Base-by-base conservation (phyloP, 257 asterid species). In the Fraxinus excelsior region DNA sequence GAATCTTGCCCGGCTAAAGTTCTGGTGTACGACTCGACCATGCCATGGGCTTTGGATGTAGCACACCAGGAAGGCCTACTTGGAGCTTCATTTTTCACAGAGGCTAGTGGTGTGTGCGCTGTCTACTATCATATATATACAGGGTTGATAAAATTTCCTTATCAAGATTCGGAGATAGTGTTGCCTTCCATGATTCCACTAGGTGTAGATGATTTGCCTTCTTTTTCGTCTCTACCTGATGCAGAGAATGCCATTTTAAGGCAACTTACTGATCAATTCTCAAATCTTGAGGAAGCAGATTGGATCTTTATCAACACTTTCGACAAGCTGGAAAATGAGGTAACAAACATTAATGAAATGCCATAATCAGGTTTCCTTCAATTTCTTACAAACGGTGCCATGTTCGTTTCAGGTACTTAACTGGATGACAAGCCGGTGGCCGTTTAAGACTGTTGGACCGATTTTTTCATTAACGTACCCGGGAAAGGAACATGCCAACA, bases 251-350 rank as follows among this genome's bases (percentile, higher is more conserved):
- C 42, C 10, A n/a, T 69, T 7, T 34, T 74, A 13, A 72, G 51
- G 44, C 25, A 72, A 31, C 78, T 74, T 0, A 72, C 81, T 4
- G 40, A 74, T 42, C 72, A 75, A 37, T 78, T 79, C 51, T 67
- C 68, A 14, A 80, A 70, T 74, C 66, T 79, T 0, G 77, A 76
- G 69, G 77, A 83, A 53, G 87, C 89, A 10, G 85, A 83, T 65
- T 85, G 89, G 89, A 60, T 78, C 70, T 80, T 82, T 40, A 80
- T 83, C 80, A 85, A 85, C 83, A 58, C 83, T 4, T 82, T 85
- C 28, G 84, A 82, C 67, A 78, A 31, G 46, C 82, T 85, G 5
- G 89, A 85, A 71, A 28, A 7, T 21, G 85, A 82, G 83, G 53
- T 44, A 44, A 44, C 6, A 13, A 13, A 44, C 19, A 0, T 44